These are phyloP conservation scores for Alternaria sp. DNA, from an alignment of 2,329 filamentous ascomycete species.

Conservation along the genomic window DNA sequence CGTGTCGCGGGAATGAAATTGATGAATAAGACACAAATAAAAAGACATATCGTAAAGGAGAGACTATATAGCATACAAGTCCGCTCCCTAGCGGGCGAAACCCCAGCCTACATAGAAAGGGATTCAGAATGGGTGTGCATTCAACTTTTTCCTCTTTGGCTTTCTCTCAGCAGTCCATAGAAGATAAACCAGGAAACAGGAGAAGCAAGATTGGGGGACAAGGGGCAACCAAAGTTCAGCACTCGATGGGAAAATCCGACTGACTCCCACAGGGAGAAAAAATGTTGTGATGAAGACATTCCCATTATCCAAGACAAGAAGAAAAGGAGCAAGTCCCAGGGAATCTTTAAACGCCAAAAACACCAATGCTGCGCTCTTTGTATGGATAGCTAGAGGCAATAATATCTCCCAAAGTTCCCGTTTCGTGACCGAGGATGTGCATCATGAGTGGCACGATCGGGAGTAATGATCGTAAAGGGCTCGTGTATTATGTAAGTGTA, in stretches of 20 bases:
- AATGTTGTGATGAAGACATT: slow-evolving; percentile 13
- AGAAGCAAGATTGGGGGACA: not conserved
- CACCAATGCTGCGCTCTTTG: slow-evolving; percentile 51
- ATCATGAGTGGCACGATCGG: slow-evolving; percentile 41
- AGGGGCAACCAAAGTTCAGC: not conserved
- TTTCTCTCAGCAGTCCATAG: slow-evolving; percentile 4
- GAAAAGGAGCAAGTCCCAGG: slow-evolving; percentile 29
- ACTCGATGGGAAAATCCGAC: not conserved
- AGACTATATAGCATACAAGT: slow-evolving; percentile 15
- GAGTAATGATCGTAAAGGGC: slow-evolving; percentile 43
- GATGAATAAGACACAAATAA: slow-evolving; percentile 2
- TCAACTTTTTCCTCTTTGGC: slow-evolving; percentile 14
- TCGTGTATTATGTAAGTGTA: slow-evolving; percentile 49
- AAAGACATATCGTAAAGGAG: slow-evolving; percentile 9
- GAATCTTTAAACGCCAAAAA: slow-evolving; percentile 47
- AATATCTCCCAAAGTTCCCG: slow-evolving; percentile 44
- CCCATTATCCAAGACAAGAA: slow-evolving; percentile 23
- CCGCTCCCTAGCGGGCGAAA: slow-evolving; percentile 8
- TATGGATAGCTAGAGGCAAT: slow-evolving; percentile 48
- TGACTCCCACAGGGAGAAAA: slow-evolving; percentile 15
- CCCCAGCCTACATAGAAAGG: not conserved
- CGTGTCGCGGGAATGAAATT: not conserved
- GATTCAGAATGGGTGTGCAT: not conserved
- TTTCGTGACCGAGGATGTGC: slow-evolving; percentile 47
- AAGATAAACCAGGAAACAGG: not conserved